Evolutionary conservation across 2,329 filamentous ascomycete genomes (phyloP).

Genomic region (Meredithiella fracta): DNA sequence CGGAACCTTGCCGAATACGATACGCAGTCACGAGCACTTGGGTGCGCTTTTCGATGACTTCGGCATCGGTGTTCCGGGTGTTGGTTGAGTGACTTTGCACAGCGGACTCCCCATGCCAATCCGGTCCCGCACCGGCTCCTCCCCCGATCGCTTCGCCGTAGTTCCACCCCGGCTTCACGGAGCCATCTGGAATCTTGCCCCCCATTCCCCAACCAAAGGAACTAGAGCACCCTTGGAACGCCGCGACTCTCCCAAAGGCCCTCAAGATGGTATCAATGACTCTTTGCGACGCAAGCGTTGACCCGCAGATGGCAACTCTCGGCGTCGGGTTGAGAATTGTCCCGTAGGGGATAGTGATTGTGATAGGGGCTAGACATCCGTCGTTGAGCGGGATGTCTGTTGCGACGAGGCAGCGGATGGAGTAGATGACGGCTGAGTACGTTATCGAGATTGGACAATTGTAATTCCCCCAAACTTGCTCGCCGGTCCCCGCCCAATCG

Average conservation of each 20-base stretch:
- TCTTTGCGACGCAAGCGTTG: slow-evolving; percentile 64
- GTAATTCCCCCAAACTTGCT: slow-evolving; percentile 22
- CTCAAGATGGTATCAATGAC: slow-evolving; percentile 72
- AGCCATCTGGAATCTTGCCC: slow-evolving; percentile 42
- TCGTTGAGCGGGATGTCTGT: slow-evolving; percentile 78
- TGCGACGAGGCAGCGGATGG: slow-evolving; percentile 60
- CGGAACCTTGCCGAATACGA: slow-evolving; percentile 43
- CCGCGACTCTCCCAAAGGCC: slow-evolving; percentile 64
- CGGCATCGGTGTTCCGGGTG: slow-evolving; percentile 65
- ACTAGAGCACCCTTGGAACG: slow-evolving; percentile 66
- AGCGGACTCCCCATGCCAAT: slow-evolving; percentile 57
- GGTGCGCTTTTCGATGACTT: slow-evolving; percentile 63
- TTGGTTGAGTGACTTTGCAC: slow-evolving; percentile 84
- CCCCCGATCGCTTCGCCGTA: slow-evolving; percentile 80
- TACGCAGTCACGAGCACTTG: slow-evolving; percentile 54
- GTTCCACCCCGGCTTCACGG: slow-evolving; percentile 46
- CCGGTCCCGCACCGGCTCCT: slow-evolving; percentile 54
- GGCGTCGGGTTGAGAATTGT: slow-evolving; percentile 61
- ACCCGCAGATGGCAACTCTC: slow-evolving; percentile 65
- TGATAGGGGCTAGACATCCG: slow-evolving; percentile 63
- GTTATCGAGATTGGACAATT: slow-evolving; percentile 24
- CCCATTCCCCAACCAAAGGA: slow-evolving; percentile 75
- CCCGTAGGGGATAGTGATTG: slow-evolving; percentile 54
- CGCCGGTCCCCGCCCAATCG: slow-evolving; percentile 24
- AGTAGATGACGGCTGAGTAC: slow-evolving; percentile 61